Base-by-base conservation (phyloP, 805 yeast genomes). In the Starmerella floricola region DNA sequence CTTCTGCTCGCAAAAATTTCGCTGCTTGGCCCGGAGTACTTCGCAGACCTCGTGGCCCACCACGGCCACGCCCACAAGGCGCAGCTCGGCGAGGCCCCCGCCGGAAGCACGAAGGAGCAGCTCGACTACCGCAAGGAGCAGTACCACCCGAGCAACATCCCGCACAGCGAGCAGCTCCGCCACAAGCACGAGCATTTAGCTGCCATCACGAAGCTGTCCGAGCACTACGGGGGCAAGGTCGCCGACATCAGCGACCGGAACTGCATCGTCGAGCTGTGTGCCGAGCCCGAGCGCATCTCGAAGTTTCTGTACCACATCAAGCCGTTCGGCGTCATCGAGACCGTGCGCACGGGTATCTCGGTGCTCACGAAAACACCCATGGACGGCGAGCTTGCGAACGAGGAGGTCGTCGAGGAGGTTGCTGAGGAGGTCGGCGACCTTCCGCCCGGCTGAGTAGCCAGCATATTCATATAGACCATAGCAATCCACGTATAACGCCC, bases 341-440 rank as follows among this genome's bases (percentile, higher is more conserved):
- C 88, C 55, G 95, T 96, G 34, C 76, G 98, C 67, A 80, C 94
- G 20, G 98, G 98, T 66, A 84, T 88, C 93, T 86, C 91, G 88
- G 98, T 97, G 8, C 72, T 91, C 56, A 93, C 97, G 58, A 79
- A 96, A 73, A 84, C 97, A 38, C 95, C 95, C 33, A 66, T 86
- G 53, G 83, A 78, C 50, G 65, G 65, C 18, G 61, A 58, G 33
- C 27, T 45, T 24, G 45, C 30, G 28, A 70, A 65, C 11, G 71
- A 67, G 17, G 76, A 39, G 36, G 36, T 29, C 30, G 65, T 61
- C 33, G 71, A 67, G 18, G 76, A 70, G 23, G 63, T 65, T 13
- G 66, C 66, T 48, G 76, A 73, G 46, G 81, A 45, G 34, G 41
- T 43, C 24, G 94, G 86, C 47, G 97, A 88, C 62, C 72, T 88